Percentiles rank a stretch among this genome's conserved stretches.
phyloP scores from a whole-genome alignment of 768 basidiomycete species.

The Russula sp. region DNA sequence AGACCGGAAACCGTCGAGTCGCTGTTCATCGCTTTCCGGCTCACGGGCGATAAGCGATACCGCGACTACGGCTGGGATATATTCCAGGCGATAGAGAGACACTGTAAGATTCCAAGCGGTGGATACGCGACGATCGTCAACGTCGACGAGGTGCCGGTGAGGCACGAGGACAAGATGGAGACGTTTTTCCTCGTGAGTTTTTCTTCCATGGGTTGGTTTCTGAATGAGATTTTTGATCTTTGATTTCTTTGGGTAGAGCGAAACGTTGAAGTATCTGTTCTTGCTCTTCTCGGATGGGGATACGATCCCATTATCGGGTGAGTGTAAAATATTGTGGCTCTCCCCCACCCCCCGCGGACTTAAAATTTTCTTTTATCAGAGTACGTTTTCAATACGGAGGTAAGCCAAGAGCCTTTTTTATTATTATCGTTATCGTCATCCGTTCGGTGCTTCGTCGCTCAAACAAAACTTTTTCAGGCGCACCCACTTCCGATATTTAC shows the following conservation, averaged over 20 bases:
- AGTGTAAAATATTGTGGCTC: constrained; percentile 25
- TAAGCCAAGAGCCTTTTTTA: constrained; percentile 23
- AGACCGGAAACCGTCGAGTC: constrained; percentile 95
- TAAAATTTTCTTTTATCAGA: constrained; percentile 34
- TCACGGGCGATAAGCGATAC: constrained; percentile 78
- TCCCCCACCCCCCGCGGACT: too few relatives aligned
- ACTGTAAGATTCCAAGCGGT: constrained; percentile 69
- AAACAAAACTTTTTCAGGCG: constrained; percentile 33
- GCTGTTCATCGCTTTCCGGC: constrained; percentile 83
- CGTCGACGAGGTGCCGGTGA: constrained; percentile 67
- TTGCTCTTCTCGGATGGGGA: constrained; percentile 71
- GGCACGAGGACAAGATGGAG: constrained; percentile 87
- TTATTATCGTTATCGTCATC: neutral
- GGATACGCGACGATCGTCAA: constrained; percentile 82
- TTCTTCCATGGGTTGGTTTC: neutral
- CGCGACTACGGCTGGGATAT: constrained; percentile 83
- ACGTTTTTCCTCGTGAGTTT: constrained; percentile 78
- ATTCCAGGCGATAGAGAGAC: constrained; percentile 80
- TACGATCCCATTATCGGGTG: constrained; percentile 68
- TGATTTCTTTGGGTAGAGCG: constrained; percentile 46
- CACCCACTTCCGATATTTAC: constrained; percentile 67
- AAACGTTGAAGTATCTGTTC: constrained; percentile 88
- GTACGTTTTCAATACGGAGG: constrained; percentile 92
- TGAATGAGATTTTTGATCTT: constrained; percentile 24
- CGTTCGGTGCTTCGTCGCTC: neutral